Evolutionary conservation across 192 early-diverging fungal species (phyloP).

Genomic region (Gaertneriomyces sp.): DNA sequence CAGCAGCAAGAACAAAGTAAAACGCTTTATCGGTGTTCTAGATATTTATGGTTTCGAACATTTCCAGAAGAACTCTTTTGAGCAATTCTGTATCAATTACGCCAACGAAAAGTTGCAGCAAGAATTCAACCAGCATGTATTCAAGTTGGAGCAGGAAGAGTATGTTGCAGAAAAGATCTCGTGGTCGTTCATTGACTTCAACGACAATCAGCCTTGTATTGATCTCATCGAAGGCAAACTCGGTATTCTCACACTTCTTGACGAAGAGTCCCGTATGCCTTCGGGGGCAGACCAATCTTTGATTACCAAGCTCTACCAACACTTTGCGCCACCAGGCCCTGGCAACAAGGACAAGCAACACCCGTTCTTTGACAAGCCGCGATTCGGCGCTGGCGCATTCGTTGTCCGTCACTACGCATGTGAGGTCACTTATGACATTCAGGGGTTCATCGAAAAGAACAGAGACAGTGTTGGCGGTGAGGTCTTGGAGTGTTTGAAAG

Average conservation of each 20-base stretch:
- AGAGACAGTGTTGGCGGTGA: slow-evolving; percentile 97
- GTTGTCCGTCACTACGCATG: slow-evolving; percentile 94
- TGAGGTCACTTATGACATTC: slow-evolving; percentile 90
- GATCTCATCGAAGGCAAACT: slow-evolving; percentile 96
- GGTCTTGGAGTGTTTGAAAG: slow-evolving; percentile 72
- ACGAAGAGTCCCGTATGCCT: slow-evolving; percentile 88
- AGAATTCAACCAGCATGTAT: slow-evolving; percentile 98
- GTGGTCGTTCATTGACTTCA: slow-evolving; percentile 99
- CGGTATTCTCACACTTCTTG: slow-evolving; percentile 91
- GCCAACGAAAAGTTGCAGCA: slow-evolving; percentile 98
- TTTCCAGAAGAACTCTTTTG: slow-evolving; percentile 99
- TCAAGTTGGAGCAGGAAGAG: slow-evolving; percentile 98
- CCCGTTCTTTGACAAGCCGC: slow-evolving; percentile 85
- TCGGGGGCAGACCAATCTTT: slow-evolving; percentile 81
- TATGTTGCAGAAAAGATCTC: slow-evolving; percentile 93
- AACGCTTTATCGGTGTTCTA: slow-evolving; percentile 91
- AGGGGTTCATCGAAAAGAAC: slow-evolving; percentile 97
- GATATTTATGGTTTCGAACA: slow-evolving; percentile 99
- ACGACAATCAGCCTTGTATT: slow-evolving; percentile 98
- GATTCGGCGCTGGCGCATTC: slow-evolving; percentile 83
- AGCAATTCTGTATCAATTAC: slow-evolving; percentile 96
- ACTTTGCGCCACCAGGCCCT: slow-evolving; percentile 57
- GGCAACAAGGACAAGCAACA: slow-evolving; percentile 20
- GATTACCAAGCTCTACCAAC: slow-evolving; percentile 85
- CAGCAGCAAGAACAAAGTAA: slow-evolving; percentile 28